Conservation (phyloP, 73 alveolate species). For the Loxodes magnus region DNA sequence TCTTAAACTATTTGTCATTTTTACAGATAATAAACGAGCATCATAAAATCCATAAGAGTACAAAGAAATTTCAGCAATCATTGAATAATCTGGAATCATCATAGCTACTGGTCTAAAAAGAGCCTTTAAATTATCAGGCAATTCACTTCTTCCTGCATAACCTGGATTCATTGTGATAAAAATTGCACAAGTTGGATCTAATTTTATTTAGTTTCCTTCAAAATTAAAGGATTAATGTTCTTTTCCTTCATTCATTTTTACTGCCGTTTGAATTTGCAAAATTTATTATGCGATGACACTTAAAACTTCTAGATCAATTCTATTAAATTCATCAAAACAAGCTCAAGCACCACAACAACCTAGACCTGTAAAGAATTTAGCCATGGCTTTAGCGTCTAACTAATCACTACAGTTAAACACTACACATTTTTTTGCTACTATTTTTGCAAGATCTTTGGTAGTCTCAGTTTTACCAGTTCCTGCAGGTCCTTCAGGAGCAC, state of each 20-base stretch:
- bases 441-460: conserved; percentile 94
- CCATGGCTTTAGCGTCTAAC: conserved; percentile 51
- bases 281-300: conserved; percentile 58
- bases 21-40: conserved; percentile 36
- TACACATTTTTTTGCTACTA: conserved; percentile 79
- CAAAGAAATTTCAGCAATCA: conserved; percentile 44
- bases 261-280: conserved; percentile 26
- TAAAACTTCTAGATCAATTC: conserved; percentile 59
- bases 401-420: conserved; percentile 15
- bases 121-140: conserved; percentile 62
- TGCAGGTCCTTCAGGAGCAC: conserved; percentile 97
- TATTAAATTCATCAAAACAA: conserved; percentile 68
- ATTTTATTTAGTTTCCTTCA: conserved; percentile 54
- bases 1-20: conserved; percentile 20
- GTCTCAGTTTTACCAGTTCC: conserved; percentile 96
- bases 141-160: conserved; percentile 61
- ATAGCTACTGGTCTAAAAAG: conserved; percentile 57
- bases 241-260: conserved; percentile 32
- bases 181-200: conserved; percentile 44
- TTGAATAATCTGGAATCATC: conserved; percentile 56
- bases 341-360: conserved; percentile 72
- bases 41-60: conserved; percentile 38
- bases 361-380: conserved; percentile 98
- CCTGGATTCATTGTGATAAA: conserved; percentile 67
- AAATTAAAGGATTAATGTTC: conserved; percentile 29